phyloP scores from a whole-genome alignment of 1,284 basidiomycete species.

The Caloboletus firmus region DNA sequence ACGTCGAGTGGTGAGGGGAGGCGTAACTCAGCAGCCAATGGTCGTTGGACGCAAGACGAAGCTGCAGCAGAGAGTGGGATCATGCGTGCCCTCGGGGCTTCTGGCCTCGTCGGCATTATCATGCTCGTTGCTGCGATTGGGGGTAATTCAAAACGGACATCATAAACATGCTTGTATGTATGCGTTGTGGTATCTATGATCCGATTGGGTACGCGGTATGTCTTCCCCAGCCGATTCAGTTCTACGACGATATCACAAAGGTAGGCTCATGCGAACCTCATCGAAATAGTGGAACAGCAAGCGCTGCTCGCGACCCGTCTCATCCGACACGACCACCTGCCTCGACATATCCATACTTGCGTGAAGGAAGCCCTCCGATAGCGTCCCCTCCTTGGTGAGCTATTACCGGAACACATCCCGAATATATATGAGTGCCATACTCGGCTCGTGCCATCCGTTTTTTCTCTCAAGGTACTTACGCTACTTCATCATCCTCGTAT shows the following conservation, averaged over 20 bases:
- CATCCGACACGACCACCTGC: too few species aligned
- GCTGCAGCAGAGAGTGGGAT: slow-evolving; percentile 26
- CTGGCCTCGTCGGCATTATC: slow-evolving; percentile 30
- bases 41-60: slow-evolving; percentile 24
- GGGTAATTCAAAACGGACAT: slow-evolving; percentile 14
- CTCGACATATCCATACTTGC: too few species aligned
- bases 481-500: too few species aligned
- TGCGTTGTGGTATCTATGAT: not conserved
- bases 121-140: slow-evolving; percentile 24
- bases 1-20: not conserved
- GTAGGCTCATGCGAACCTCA: too few species aligned
- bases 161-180: slow-evolving; percentile 8
- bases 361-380: too few species aligned
- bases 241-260: not conserved
- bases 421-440: too few species aligned
- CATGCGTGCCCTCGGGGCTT: slow-evolving; percentile 31
- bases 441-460: too few species aligned
- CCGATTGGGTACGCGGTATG: not conserved
- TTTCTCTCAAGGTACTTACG: too few species aligned
- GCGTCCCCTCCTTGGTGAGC: too few species aligned
- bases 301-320: too few species aligned
- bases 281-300: too few species aligned
- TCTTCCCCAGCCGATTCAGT: not conserved
- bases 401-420: too few species aligned
- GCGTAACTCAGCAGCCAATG: not conserved